Evolutionary conservation across 441 rosid genomes (phyloP).

Genomic region (Gossypium aridum): DNA sequence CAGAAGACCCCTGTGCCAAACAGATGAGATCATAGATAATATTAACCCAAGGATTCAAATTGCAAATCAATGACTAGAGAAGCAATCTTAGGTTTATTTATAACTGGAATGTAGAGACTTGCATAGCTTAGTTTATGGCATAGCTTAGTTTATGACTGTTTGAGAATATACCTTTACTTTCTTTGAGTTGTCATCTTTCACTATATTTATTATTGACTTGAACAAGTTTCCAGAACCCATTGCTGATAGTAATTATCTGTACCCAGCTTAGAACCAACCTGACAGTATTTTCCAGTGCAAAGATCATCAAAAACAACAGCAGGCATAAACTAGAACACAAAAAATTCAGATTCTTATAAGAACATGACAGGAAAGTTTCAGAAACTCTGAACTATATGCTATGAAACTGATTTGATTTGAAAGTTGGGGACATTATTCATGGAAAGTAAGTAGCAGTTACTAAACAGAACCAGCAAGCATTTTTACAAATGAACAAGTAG

Average conservation of each 20-base stretch:
- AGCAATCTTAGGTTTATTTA: neutral
- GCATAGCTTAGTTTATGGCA: too few species aligned
- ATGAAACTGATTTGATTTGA: neutral
- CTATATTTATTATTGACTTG: conserved; percentile 62
- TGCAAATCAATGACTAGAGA: neutral
- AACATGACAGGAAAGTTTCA: neutral
- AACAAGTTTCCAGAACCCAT: conserved; percentile 83
- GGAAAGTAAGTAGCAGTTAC: neutral
- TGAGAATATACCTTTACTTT: conserved; percentile 40
- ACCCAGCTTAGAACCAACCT: conserved; percentile 26
- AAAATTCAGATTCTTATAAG: neutral
- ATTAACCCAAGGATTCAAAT: neutral
- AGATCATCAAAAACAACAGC: conserved; percentile 7
- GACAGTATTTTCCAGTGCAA: conserved; percentile 11
- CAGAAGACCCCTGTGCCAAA: conserved; percentile 40
- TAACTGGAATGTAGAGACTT: neutral
- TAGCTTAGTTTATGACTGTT: neutral
- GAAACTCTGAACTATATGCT: neutral
- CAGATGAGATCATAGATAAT: neutral
- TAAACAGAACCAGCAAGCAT: neutral
- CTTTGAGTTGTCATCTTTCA: conserved; percentile 33
- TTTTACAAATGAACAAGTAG: neutral
- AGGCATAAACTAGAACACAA: neutral
- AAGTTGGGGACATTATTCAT: neutral
- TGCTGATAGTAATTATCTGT: conserved; percentile 11